Base-by-base conservation (phyloP, 768 basidiomycete genomes). In the Asterophora lycoperdoides region DNA sequence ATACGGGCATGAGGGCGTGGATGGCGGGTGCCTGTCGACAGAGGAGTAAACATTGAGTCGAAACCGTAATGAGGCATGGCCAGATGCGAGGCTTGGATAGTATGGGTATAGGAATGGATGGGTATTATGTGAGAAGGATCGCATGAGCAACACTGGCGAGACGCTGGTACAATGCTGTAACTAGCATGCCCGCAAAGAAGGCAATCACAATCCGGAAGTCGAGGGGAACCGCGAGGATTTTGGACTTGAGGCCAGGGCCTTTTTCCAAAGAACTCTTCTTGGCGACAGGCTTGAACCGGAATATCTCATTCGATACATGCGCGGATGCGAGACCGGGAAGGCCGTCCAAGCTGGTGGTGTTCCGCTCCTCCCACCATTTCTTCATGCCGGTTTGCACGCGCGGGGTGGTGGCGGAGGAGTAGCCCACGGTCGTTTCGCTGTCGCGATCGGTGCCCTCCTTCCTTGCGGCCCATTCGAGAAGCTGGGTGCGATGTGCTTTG, bases 321-420 rank as follows among this genome's bases (percentile, higher is more conserved):
- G 75, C 76, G 9, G 57, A 47, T 6, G 51, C 44, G 34, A 85
- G 54, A 1, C 68, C 81, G 0, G 77, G 76, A 4, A 85, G 68
- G 10, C 82, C 82, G 49, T 86, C 84, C 19, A 84, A 55, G 48
- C 81, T 83, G 32, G 57, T 64, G 8, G 66, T 49, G 55, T 86
- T 86, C 52, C 74, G 68, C 15, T 62, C 62, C 30, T 61, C 62
- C 82, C 83, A 86, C 70, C 81, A 86, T 2, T 72, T 64, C 56
- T 72, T 77, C 60, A 85, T 65, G 1, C 80, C 83, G 2, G 72
- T 66, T 35, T 55, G 54, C 8, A 53, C 41, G 20, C 57, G 59
- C 41, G 55, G 55, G 4, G 43, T 40, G 23, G 48, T 56, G 9
- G 57, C 53, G 28, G 60, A 59, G 17, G 57, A 59, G 52, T 48